Base-by-base conservation (phyloP, 768 basidiomycete genomes). In the Gloeostereum incarnatum region DNA sequence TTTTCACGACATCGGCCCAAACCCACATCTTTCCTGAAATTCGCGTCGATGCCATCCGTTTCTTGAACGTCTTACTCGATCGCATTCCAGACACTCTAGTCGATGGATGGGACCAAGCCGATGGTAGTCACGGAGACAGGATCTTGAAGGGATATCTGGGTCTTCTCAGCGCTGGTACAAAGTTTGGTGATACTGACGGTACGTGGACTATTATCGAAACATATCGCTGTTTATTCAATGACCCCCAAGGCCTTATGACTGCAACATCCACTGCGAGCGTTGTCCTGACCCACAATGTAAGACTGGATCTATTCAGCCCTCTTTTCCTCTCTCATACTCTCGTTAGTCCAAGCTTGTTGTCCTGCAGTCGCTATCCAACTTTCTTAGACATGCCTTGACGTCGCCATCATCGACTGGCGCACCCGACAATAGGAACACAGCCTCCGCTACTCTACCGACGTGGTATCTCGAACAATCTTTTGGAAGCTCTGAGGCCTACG, bases 21-120 rank as follows among this genome's bases (percentile, higher is more conserved):
- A 92, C 89, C 0, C 86, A 93, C 49, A 94, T 98, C 33, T 96
- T 92, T 56, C 92, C 92, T 16, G 90, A 94, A 56, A 90, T 97
- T 43, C 75, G 91, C 11, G 71, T 97, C 26, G 93, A 97, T 52
- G 88, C 90, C 3, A 68, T 94, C 38, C 78, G 81, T 9, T 76
- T 90, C 47, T 58, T 97, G 30, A 73, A 85, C 49, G 53, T 93
- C 17, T 68, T 90, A 27, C 66, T 96, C 3, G 76, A 81, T 25
- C 51, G 65, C 42, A 73, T 84, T 3, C 90, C 92, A 7, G 66
- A 68, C 29, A 60, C 68, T 6, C 75, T 91, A 3, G 71, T 81
- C 3, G 62, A 63, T 36, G 78, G 81, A 6, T 93, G 87, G 85
- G 68, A 69, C 31, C 63, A 67, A 40, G 57, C 52, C n/a, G 63